Base-by-base conservation (phyloP, 768 basidiomycete genomes). In the Naganishia friedmannii region DNA sequence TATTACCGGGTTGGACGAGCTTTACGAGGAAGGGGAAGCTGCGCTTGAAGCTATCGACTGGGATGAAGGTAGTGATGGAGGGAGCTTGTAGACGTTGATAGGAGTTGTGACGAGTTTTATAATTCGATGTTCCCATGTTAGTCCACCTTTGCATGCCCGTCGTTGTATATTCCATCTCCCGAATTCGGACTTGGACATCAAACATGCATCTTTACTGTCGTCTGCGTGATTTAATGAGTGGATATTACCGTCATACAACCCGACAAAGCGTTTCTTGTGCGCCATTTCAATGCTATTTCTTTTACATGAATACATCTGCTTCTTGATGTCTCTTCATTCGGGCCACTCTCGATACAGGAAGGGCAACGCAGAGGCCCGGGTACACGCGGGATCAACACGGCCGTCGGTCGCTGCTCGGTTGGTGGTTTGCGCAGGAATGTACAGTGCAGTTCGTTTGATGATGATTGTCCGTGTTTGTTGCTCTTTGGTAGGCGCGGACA, bases 1-100 rank as follows among this genome's bases (percentile, higher is more conserved):
- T 68, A 75, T 93, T 71, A 92, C 91, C 0, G 92, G 92, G 3
- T 79, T 94, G 70, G 90, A 92, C 79, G 85, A 86, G 79, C 80
- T 94, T 75, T 87, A 89, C 74, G 84, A 84, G 23, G 91, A 92
- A 75, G 88, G 89, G 1, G 89, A 93, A 77, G 86, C 84, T 32
- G 85, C 84, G 42, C 70, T 93, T 73, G 88, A 90, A 75, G 85
- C 82, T 31, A 85, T 91, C 0, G 90, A 92, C 63, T 91, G 90
- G 90, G 89, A 88, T 37, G 89, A 89, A 32, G 78, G 80, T 17
- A 87, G 86, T 13, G 86, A 84, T 17, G 75, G 73, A 13, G 84
- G 71, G 42, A 42, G 42, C 42, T 42, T 42, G 42, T 42, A 42
- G 15, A 42, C 7, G 42, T 15, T 42, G 42, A 8, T 42, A 42